Evolutionary conservation across 2,329 filamentous ascomycete species (phyloP).

Genomic region (Aureobasidium sp.): DNA sequence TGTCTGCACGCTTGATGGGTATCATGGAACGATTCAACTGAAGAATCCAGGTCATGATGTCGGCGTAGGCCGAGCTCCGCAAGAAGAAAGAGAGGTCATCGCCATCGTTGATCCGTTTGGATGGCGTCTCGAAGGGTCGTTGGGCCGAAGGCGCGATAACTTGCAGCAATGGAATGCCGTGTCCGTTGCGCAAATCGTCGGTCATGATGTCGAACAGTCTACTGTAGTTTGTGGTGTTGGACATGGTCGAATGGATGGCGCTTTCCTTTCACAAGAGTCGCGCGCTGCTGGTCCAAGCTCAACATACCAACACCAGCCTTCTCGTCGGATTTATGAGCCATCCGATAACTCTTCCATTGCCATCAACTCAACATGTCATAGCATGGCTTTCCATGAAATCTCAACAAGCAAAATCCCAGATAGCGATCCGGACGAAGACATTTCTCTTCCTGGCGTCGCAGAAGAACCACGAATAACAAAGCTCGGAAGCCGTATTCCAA

Average conservation of each 20-base stretch:
- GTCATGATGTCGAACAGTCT: constrained; percentile 12
- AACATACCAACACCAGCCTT: background rate
- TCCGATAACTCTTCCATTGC: background rate
- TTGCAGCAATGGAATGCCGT: constrained; percentile 21
- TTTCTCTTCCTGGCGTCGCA: too few species aligned
- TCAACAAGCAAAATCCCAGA: background rate
- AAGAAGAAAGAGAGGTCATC: constrained; percentile 76
- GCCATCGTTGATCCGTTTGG: constrained; percentile 77
- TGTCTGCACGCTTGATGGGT: constrained; percentile 48
- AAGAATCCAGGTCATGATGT: constrained; percentile 78
- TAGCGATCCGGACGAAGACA: background rate
- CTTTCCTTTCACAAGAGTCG: background rate
- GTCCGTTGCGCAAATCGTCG: constrained; percentile 16
- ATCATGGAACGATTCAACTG: constrained; percentile 86
- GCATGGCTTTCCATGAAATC: background rate
- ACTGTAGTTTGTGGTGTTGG: background rate
- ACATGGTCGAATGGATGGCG: background rate
- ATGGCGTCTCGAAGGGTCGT: constrained; percentile 57
- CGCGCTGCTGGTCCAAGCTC: background rate
- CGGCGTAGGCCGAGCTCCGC: constrained; percentile 70
- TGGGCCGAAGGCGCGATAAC: constrained; percentile 40
- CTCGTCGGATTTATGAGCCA: background rate
- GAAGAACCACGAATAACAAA: background rate
- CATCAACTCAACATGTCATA: background rate
- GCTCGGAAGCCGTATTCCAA: background rate